Evolutionary conservation across 495 filamentous ascomycete species (phyloP).

Genomic region (Articulospora tetracladia): DNA sequence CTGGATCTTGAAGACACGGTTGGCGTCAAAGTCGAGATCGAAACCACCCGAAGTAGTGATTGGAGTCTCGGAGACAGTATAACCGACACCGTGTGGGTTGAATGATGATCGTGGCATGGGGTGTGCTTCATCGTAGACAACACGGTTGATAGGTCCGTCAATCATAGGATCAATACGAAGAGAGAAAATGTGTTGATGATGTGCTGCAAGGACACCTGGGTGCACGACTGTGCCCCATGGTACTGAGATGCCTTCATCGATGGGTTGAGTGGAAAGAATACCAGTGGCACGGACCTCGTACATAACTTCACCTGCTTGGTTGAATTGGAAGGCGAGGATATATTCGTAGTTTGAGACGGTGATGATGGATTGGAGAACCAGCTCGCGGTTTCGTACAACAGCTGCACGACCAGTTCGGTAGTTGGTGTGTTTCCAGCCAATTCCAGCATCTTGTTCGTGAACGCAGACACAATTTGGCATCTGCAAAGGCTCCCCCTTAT

Average conservation of each 20-base stretch:
- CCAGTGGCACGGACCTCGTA: slow-evolving; percentile 86
- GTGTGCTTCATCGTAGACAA: slow-evolving; percentile 70
- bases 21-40: slow-evolving; percentile 56
- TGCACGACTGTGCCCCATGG: slow-evolving; percentile 84
- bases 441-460: slow-evolving; percentile 65
- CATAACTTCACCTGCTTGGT: slow-evolving; percentile 74
- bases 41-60: slow-evolving; percentile 57
- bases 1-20: slow-evolving; percentile 79
- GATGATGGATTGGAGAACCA: slow-evolving; percentile 71
- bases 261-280: slow-evolving; percentile 78
- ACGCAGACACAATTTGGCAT: slow-evolving; percentile 59
- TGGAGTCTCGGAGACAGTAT: slow-evolving; percentile 59
- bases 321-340: slow-evolving; percentile 80
- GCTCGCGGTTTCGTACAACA: slow-evolving; percentile 55
- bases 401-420: slow-evolving; percentile 58
- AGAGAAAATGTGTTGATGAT: slow-evolving; percentile 89
- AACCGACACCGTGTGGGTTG: slow-evolving; percentile 80
- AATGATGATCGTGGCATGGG: slow-evolving; percentile 66
- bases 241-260: slow-evolving; percentile 63
- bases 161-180: slow-evolving; percentile 81
- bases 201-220: slow-evolving; percentile 77
- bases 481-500: slow-evolving; percentile 49
- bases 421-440: slow-evolving; percentile 66
- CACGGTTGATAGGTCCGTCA: slow-evolving; percentile 67
- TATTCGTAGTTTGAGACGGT: slow-evolving; percentile 84